Conservation (phyloP, 495 filamentous ascomycete species). For the Talaromyces thailandensis region DNA sequence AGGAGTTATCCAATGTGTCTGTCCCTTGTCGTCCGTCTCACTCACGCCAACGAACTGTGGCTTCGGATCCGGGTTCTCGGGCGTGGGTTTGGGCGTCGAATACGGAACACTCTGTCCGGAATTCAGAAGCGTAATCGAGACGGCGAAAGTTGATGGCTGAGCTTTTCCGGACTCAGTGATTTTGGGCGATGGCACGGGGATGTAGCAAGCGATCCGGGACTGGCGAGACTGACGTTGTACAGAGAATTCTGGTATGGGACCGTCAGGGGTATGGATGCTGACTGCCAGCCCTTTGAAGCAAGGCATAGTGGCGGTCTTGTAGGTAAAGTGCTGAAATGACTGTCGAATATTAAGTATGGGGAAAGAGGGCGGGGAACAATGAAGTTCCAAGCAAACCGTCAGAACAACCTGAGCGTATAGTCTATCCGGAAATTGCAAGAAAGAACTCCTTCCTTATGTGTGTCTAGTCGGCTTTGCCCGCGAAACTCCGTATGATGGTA, state of each 20-base stretch:
- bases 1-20: conserved; percentile 53
- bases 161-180: conserved; percentile 61
- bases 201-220: conserved; percentile 91
- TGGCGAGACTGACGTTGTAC: conserved; percentile 87
- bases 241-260: conserved; percentile 84
- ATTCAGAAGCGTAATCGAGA: conserved; percentile 92
- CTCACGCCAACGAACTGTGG: conserved; percentile 71
- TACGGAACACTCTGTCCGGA: conserved; percentile 83
- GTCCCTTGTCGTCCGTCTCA: conserved; percentile 41
- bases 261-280: conserved; percentile 86
- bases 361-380: background rate
- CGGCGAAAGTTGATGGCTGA: conserved; percentile 88
- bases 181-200: conserved; percentile 85
- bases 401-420: background rate
- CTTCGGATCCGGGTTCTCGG: conserved; percentile 62
- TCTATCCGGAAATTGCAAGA: background rate
- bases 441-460: background rate
- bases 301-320: conserved; percentile 52
- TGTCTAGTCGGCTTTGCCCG: background rate
- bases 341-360: background rate
- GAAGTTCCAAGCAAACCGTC: background rate
- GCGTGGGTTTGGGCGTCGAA: conserved; percentile 67
- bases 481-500: background rate
- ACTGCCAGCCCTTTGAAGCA: conserved; percentile 98
- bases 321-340: background rate